Percentiles rank a stretch among this genome's conserved stretches.
These are phyloP conservation scores for Alternaria sp. DNA, from an alignment of 2,329 filamentous ascomycete genomes.

Conservation along the genomic window DNA sequence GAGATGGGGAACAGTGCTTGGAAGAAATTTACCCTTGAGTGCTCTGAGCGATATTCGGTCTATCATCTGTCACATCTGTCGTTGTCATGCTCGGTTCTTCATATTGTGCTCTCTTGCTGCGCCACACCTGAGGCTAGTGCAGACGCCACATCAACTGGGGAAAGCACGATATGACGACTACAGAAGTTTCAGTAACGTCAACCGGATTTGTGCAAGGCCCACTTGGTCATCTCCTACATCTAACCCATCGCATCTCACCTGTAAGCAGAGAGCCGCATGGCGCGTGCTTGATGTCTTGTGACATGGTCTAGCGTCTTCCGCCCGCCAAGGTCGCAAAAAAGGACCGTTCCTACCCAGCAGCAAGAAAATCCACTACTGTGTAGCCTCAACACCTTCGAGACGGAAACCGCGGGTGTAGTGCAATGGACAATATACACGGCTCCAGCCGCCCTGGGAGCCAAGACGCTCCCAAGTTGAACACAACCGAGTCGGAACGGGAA, in stretches of 20 bases:
- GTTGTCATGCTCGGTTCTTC: not conserved
- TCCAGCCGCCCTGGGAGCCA: not conserved
- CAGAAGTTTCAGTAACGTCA: not conserved
- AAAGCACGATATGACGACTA: not conserved
- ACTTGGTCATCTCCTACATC: not conserved
- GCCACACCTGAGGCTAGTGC: not conserved
- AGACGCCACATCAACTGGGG: not conserved
- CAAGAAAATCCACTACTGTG: not conserved
- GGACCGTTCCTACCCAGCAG: not conserved
- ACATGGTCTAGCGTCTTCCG: conserved; percentile 2
- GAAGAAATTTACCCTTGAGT: not conserved
- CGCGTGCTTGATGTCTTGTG: conserved; percentile 4
- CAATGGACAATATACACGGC: conserved; percentile 4
- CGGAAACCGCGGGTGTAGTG: not conserved
- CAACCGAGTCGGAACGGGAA: conserved; percentile 38
- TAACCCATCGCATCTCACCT: not conserved
- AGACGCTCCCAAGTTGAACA: conserved; percentile 22
- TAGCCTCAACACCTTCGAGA: not conserved
- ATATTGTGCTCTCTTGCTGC: not conserved
- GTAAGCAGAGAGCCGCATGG: not conserved
- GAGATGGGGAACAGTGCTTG: not conserved
- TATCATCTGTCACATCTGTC: not conserved
- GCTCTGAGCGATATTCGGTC: not conserved
- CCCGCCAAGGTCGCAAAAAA: not conserved
- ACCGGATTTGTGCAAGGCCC: not conserved